Percentiles rank a stretch among this genome's conserved stretches.
Conservation (phyloP, 2,329 filamentous ascomycete species). For the Colletotrichum somersetense region DNA sequence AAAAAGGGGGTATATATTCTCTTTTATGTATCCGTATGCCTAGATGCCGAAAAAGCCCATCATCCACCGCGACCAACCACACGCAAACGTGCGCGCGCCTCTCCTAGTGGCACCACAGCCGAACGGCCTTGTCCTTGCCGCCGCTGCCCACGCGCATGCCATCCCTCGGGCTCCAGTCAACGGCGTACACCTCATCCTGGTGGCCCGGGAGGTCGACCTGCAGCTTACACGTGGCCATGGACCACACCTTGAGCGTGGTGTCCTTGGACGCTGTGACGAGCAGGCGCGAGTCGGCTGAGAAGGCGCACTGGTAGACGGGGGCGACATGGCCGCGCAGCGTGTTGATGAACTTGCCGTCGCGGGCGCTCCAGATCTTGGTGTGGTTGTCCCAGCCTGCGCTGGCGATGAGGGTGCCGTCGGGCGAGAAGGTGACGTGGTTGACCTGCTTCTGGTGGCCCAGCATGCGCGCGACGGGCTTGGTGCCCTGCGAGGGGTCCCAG, state of each 20-base stretch:
- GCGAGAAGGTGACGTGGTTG: slow-evolving; percentile 94
- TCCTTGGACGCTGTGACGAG: slow-evolving; percentile 92
- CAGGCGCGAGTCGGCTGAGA: slow-evolving; percentile 91
- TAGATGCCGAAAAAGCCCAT: slow-evolving; percentile 32
- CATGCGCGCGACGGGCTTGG: slow-evolving; percentile 88
- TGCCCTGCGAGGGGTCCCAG: slow-evolving; percentile 85
- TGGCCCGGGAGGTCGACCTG: slow-evolving; percentile 87
- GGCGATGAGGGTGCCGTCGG: slow-evolving; percentile 88
- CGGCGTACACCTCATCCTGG: slow-evolving; percentile 91
- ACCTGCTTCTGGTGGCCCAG: slow-evolving; percentile 97
- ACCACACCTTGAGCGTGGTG: slow-evolving; percentile 95
- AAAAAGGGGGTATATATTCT: slow-evolving; percentile 40
- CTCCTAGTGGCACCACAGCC: slow-evolving; percentile 73
- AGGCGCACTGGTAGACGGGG: slow-evolving; percentile 91
- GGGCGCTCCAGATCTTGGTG: slow-evolving; percentile 86
- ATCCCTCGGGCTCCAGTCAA: slow-evolving; percentile 90
- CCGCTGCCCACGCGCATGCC: slow-evolving; percentile 90
- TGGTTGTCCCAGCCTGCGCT: slow-evolving; percentile 95
- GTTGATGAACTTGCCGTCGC: slow-evolving; percentile 82
- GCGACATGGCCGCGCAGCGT: slow-evolving; percentile 90
- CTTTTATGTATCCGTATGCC: slow-evolving; percentile 34
- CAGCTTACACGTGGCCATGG: slow-evolving; percentile 86
- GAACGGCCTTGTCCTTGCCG: slow-evolving; percentile 87
- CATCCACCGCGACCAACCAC: neutral
- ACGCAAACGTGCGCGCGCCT: neutral